These are phyloP conservation scores for Annona cherimola DNA, from an alignment of 164 flowering plant species.

Conservation along the genomic window DNA sequence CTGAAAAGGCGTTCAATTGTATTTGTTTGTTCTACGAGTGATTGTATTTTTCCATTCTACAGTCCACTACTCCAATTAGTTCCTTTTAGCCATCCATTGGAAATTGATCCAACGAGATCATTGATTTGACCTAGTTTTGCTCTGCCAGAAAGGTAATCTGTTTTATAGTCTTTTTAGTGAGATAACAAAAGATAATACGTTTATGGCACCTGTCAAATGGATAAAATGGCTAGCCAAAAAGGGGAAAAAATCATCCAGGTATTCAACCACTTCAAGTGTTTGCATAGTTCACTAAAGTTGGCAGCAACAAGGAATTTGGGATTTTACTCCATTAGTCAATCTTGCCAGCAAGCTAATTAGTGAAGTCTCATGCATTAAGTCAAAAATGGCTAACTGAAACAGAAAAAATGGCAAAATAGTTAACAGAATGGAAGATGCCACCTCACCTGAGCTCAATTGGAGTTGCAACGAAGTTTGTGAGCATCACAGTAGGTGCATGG, in stretches of 20 bases:
- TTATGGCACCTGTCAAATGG: neutral
- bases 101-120: neutral
- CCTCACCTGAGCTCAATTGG: slow-evolving; percentile 83
- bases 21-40: neutral
- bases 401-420: neutral
- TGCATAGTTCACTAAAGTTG: neutral
- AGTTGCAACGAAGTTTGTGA: slow-evolving; percentile 83
- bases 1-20: neutral
- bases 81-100: neutral
- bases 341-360: neutral
- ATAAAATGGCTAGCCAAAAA: neutral
- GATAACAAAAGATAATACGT: neutral
- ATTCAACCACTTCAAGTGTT: neutral
- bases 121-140: neutral
- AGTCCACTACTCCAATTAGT: neutral
- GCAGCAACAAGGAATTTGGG: neutral
- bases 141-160: neutral
- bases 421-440: neutral
- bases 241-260: neutral
- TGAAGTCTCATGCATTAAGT: neutral
- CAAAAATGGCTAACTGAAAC: neutral
- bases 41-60: too few species aligned
- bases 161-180: neutral
- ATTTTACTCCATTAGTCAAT: neutral
- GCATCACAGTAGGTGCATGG: slow-evolving; percentile 85